These are phyloP conservation scores for Parsonsia alboflavescens DNA, from an alignment of 257 asterid species.

Conservation along the genomic window DNA sequence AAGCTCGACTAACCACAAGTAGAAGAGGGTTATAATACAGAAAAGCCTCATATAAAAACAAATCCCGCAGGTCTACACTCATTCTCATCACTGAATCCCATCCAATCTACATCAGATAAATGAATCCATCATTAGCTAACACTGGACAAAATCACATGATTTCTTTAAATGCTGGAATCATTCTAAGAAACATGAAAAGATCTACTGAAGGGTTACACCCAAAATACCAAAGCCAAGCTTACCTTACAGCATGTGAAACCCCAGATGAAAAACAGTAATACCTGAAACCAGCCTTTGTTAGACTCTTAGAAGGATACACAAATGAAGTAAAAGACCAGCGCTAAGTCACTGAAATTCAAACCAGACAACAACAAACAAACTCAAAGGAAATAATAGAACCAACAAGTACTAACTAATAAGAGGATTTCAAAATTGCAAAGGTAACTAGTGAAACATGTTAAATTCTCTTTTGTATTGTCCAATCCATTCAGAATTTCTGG, in stretches of 20 bases:
- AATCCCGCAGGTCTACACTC: slow-evolving; percentile 85
- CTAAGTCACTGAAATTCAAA: not conserved
- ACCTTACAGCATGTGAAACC: slow-evolving; percentile 90
- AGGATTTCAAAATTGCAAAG: not conserved
- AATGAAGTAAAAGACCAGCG: not conserved
- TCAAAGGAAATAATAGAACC: not conserved
- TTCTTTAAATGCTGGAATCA: slow-evolving; percentile 2
- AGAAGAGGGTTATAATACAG: slow-evolving; percentile 96
- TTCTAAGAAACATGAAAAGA: not conserved
- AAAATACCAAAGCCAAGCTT: slow-evolving; percentile 24
- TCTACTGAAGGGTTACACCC: not conserved
- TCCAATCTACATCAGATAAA: slow-evolving; percentile 59
- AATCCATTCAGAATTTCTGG: not conserved
- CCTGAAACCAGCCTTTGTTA: slow-evolving; percentile 47
- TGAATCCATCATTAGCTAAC: slow-evolving; percentile 17
- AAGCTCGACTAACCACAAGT: slow-evolving; percentile 76
- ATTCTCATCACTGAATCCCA: slow-evolving; percentile 99
- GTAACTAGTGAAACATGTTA: not conserved
- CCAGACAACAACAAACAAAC: not conserved
- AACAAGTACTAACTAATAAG: not conserved
- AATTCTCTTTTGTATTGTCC: not conserved
- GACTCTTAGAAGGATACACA: slow-evolving; percentile 15
- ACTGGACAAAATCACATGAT: slow-evolving; percentile 14
- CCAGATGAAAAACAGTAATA: slow-evolving; percentile 77
- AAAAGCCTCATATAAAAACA: slow-evolving; percentile 93